Evolutionary conservation across 1,284 basidiomycete species (phyloP).

Genomic region (Omphalotus olearius): DNA sequence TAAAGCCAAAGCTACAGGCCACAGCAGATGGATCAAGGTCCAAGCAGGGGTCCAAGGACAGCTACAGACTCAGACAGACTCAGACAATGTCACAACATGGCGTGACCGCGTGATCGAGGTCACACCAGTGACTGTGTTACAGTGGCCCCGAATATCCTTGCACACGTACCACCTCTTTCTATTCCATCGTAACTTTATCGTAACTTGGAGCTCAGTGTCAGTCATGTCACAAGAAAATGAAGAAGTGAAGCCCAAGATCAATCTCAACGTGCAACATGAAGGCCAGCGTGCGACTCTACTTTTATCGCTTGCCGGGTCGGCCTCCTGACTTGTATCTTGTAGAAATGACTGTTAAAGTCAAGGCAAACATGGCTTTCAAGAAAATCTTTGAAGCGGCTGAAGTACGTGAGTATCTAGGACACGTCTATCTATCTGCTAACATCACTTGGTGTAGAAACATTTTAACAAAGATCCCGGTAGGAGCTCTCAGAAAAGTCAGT

Average conservation of each 20-base stretch:
- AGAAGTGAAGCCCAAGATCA: slow-evolving; percentile 68
- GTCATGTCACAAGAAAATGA: slow-evolving; percentile 50
- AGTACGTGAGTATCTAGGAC: slow-evolving; percentile 31
- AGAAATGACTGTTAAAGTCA: slow-evolving; percentile 49
- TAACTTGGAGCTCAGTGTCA: not conserved
- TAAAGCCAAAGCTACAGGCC: no score
- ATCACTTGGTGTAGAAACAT: slow-evolving; percentile 38
- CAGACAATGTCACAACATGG: no score
- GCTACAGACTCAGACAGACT: no score
- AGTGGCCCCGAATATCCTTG: not conserved
- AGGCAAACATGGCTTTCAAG: slow-evolving; percentile 52
- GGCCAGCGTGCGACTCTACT: slow-evolving; percentile 33
- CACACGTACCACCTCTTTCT: not conserved
- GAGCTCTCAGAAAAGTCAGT: slow-evolving; percentile 15
- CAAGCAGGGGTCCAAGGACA: no score
- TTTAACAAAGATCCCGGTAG: slow-evolving; percentile 55
- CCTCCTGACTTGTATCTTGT: slow-evolving; percentile 28
- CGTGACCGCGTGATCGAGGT: not conserved
- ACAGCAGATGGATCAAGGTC: no score
- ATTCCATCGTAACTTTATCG: no score
- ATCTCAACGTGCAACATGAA: slow-evolving; percentile 49
- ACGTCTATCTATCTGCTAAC: slow-evolving; percentile 1
- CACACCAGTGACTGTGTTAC: not conserved
- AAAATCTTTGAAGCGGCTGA: slow-evolving; percentile 66
- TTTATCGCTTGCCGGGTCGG: not conserved